A percentile compares a stretch with the other conserved stretches of the same genome.
Evolutionary conservation across 257 asterid species (phyloP).

Genomic region (Mitragyna speciosa): DNA sequence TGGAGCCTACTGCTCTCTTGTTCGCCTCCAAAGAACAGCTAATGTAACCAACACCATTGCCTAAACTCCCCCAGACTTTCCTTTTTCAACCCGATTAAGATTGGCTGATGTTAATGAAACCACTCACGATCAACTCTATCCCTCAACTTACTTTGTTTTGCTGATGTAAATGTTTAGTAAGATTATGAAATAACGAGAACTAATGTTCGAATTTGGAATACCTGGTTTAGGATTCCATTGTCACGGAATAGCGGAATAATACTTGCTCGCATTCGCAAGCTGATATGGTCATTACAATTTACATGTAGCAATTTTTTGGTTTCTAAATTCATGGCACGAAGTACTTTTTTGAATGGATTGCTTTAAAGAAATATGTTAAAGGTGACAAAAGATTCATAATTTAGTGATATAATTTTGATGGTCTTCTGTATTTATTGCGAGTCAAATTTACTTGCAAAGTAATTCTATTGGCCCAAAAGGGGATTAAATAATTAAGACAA

Average conservation of each 20-base stretch:
- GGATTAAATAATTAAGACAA: not conserved
- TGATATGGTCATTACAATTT: not conserved
- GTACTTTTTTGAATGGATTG: not conserved
- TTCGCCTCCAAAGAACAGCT: slow-evolving; percentile 59
- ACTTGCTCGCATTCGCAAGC: not conserved
- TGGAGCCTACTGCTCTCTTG: slow-evolving; percentile 71
- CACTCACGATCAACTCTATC: not conserved
- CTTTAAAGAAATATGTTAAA: no score
- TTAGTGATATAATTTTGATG: not conserved
- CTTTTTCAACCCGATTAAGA: no score
- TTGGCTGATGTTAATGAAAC: not conserved
- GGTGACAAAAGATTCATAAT: not conserved
- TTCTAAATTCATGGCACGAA: no score
- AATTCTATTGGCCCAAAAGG: not conserved
- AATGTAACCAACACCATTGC: not conserved
- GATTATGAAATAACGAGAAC: not conserved
- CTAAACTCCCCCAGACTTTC: not conserved
- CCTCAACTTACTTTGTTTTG: not conserved
- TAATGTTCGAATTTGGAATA: not conserved
- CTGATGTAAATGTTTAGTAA: not conserved
- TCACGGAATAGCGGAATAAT: no score
- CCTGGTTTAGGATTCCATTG: not conserved
- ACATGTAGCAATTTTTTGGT: no score
- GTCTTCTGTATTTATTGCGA: not conserved
- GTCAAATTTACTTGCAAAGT: not conserved